Evolutionary conservation across 805 yeast genomes (phyloP).

Genomic region (Barnettozyma pratensis): DNA sequence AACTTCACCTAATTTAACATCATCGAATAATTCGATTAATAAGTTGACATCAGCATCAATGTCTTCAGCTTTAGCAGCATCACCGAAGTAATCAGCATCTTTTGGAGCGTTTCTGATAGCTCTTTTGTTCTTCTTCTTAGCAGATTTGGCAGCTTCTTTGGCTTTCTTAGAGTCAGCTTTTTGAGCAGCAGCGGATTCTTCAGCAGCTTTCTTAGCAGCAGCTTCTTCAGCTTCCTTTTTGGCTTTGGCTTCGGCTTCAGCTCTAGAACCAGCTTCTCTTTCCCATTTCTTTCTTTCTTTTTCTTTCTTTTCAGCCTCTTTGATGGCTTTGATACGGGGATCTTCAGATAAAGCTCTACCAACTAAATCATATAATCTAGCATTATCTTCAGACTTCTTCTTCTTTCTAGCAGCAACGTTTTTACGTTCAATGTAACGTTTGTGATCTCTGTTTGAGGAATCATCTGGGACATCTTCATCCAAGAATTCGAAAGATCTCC

Average conservation of each 20-base stretch:
- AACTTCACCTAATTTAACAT: conserved; percentile 67
- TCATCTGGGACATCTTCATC: conserved; percentile 99
- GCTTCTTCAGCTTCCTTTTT: conserved; percentile 89
- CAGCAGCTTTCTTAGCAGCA: conserved; percentile 73
- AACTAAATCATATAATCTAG: conserved; percentile 78
- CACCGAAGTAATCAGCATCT: conserved; percentile 82
- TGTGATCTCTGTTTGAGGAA: conserved; percentile 98
- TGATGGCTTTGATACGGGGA: conserved; percentile 91
- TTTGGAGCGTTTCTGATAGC: conserved; percentile 74
- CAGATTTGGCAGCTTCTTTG: conserved; percentile 85
- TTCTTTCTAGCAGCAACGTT: conserved; percentile 95
- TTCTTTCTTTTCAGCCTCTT: conserved; percentile 90
- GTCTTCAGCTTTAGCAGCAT: conserved; percentile 56
- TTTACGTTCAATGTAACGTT: conserved; percentile 97
- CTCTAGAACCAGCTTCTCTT: conserved; percentile 94
- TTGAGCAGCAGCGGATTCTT: conserved; percentile 55
- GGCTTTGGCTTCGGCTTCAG: conserved; percentile 89
- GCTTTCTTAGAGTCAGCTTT: conserved; percentile 86
- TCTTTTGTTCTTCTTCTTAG: conserved; percentile 96
- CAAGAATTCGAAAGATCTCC: conserved; percentile 97
- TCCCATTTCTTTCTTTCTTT: conserved; percentile 97
- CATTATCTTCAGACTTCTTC: conserved; percentile 96
- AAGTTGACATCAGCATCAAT: conserved; percentile 78
- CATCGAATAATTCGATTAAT: conserved; percentile 76
- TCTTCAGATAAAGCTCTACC: conserved; percentile 87